phyloP scores from a whole-genome alignment of 352 stramenopile species.

The Pythium myriotylum region DNA sequence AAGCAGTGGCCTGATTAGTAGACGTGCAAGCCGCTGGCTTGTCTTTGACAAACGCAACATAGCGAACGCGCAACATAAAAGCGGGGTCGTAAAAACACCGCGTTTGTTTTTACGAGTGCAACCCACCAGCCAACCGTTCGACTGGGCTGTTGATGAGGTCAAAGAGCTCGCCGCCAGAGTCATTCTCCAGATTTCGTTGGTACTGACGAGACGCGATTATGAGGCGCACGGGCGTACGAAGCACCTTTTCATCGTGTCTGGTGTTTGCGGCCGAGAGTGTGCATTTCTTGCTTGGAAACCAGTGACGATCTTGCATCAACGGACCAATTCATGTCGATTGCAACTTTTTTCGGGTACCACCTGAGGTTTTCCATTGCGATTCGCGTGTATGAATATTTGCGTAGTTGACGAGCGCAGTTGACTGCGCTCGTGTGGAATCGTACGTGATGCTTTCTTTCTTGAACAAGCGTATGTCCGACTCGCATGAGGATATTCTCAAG shows the following conservation, averaged over 20 bases:
- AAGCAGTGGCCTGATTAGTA: background rate
- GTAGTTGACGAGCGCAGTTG: background rate
- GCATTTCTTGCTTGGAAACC: slow-evolving; percentile 32
- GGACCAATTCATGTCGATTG: slow-evolving; percentile 91
- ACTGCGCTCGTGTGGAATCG: slow-evolving; percentile 16
- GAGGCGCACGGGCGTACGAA: too few species aligned
- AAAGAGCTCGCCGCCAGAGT: background rate
- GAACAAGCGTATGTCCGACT: slow-evolving; percentile 90
- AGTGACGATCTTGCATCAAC: slow-evolving; percentile 78
- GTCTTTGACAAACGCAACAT: slow-evolving; percentile 19
- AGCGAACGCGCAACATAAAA: slow-evolving; percentile 12
- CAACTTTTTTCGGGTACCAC: slow-evolving; percentile 89
- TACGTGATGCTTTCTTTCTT: slow-evolving; percentile 54
- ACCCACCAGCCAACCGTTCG: slow-evolving; percentile 22
- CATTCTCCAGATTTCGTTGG: too few species aligned
- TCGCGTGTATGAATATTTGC: slow-evolving; percentile 12
- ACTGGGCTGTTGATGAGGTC: background rate
- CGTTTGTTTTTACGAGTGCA: slow-evolving; percentile 25
- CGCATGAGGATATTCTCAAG: slow-evolving; percentile 59
- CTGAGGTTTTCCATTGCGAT: slow-evolving; percentile 66
- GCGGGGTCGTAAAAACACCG: slow-evolving; percentile 12
- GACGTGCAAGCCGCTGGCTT: background rate
- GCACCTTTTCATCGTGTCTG: background rate
- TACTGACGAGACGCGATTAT: too few species aligned
- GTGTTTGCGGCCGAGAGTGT: background rate